A percentile compares a stretch with the other conserved stretches of the same genome.
phyloP scores from a whole-genome alignment of 306 rosid genomes.

The Vachellia pachyceras region DNA sequence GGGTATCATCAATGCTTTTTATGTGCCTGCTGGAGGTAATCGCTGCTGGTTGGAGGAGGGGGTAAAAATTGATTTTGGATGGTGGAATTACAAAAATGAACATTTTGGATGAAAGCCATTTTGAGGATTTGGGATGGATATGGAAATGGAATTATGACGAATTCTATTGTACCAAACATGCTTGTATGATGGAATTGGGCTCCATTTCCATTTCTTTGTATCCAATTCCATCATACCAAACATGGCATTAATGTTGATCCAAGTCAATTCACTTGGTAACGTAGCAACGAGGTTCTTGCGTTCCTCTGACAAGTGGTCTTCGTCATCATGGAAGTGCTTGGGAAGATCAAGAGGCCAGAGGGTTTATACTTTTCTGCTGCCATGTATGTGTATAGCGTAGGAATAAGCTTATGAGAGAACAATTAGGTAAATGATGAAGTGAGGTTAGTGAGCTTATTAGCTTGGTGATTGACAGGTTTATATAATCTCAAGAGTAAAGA shows the following conservation, averaged over 20 bases:
- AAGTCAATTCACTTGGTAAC: slow-evolving; percentile 34
- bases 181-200: too few species aligned
- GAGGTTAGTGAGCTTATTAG: neutral
- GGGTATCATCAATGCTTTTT: too few species aligned
- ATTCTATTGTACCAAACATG: too few species aligned
- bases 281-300: slow-evolving; percentile 37
- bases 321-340: slow-evolving; percentile 35
- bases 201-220: too few species aligned
- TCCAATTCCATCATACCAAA: too few species aligned
- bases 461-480: neutral
- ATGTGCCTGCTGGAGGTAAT: too few species aligned
- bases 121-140: too few species aligned
- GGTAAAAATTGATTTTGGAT: too few species aligned
- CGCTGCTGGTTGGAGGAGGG: too few species aligned
- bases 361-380: neutral
- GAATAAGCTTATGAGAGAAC: neutral
- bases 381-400: neutral
- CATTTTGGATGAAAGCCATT: too few species aligned
- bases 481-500: neutral
- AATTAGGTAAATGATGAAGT: neutral
- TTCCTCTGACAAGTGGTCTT: slow-evolving; percentile 25
- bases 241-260: slow-evolving; percentile 27
- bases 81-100: too few species aligned
- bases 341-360: slow-evolving; percentile 13
- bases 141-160: too few species aligned